phyloP scores from a whole-genome alignment of 805 yeast species.

The Pichia occidentalis region DNA sequence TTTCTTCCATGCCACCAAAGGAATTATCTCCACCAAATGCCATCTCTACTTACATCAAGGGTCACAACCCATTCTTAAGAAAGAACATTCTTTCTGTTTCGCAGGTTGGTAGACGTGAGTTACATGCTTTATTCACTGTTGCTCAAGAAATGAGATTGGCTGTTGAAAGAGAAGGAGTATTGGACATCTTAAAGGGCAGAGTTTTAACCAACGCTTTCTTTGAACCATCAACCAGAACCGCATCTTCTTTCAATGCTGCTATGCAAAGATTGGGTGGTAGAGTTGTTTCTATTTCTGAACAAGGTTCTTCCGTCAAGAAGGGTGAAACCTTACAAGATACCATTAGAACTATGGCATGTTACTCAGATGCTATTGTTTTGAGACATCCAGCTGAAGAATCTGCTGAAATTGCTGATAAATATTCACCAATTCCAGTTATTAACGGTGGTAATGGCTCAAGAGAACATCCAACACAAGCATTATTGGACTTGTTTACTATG shows the following conservation, averaged over 20 bases:
- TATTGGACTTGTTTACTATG: slow-evolving; percentile 93
- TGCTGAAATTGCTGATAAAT: slow-evolving; percentile 91
- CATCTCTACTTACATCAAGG: slow-evolving; percentile 66
- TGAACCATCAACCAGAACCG: slow-evolving; percentile 97
- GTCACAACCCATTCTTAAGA: slow-evolving; percentile 85
- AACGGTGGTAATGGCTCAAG: slow-evolving; percentile 97
- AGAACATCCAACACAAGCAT: slow-evolving; percentile 99
- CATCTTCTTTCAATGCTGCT: slow-evolving; percentile 96
- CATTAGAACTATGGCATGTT: slow-evolving; percentile 87
- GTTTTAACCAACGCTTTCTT: slow-evolving; percentile 92
- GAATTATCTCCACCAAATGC: slow-evolving; percentile 75
- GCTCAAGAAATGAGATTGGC: slow-evolving; percentile 98
- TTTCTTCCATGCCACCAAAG: slow-evolving; percentile 66
- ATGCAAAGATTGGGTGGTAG: slow-evolving; percentile 99
- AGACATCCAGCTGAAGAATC: slow-evolving; percentile 94
- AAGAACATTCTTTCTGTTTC: slow-evolving; percentile 83
- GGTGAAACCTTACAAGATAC: slow-evolving; percentile 98
- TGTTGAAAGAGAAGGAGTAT: slow-evolving; percentile 92
- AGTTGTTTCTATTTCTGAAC: slow-evolving; percentile 80
- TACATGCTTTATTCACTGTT: slow-evolving; percentile 89
- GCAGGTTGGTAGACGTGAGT: slow-evolving; percentile 78
- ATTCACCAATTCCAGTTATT: slow-evolving; percentile 93
- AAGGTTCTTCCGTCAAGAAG: slow-evolving; percentile 90
- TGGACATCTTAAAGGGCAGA: slow-evolving; percentile 85
- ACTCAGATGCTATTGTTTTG: slow-evolving; percentile 93